Base-by-base conservation (phyloP, 1,284 basidiomycete genomes). In the Stereum hirsutum region DNA sequence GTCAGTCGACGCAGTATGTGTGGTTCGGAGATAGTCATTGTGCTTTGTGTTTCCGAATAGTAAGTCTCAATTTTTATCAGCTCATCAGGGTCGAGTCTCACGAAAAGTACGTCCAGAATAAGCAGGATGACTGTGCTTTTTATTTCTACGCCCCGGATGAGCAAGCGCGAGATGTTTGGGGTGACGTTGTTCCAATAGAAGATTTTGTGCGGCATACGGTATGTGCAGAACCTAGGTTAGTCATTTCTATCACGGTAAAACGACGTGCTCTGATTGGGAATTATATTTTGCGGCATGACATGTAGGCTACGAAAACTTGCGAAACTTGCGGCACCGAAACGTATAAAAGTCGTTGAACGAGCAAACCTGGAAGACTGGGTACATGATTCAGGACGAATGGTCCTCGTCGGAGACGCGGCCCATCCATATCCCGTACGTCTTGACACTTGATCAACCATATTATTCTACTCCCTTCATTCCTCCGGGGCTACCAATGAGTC, bases 301-400 rank as follows among this genome's bases (percentile, higher is more conserved):
- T n/a, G n/a, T 27, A 79, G 78, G 49, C 51, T 78, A 15, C 60
- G 60, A 27, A 70, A 66, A 45, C 49, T 80, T 3, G 58, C 59
- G 19, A 52, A 59, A 14, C 51, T 70, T 32, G 62, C 68, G 25
- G 45, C 49, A 11, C 49, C 62, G 32, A 45, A 55, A 21, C 65
- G 66, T 39, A 52, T 64, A 30, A 63, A 63, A 1, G 59, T 73
- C 5, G 58, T 56, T 34, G 60, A 63, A 28, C 54, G 60, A 15
- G 44, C 55, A 2, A 59, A 63, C 5, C 55, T 75, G 8, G 70
- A 77, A 32, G 66, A 75, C 19, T 82, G 80, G 80, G 69, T 74
- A 0, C 71, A 78, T 48, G 52, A 62, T 0, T 61, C 60, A 20
- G 63, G 64, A 3, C 62, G 57, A 46, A 56, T 69, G 41, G 62